Conservation (phyloP, 2,329 filamentous ascomycete genomes). For the Clonostachys sp. region DNA sequence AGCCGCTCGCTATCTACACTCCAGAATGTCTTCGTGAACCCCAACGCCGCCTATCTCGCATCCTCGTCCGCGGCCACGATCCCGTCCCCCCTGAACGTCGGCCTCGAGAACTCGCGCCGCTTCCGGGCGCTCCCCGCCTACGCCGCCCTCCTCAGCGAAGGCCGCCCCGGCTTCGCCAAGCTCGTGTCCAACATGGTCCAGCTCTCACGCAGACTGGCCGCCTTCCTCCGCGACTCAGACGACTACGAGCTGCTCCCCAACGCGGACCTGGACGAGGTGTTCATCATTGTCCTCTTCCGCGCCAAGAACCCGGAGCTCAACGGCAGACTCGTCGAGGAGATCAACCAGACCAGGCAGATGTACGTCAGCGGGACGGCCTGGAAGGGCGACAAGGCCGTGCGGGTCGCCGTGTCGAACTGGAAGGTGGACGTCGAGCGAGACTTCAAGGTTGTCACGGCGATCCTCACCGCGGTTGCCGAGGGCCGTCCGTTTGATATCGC, state of each 20-base stretch:
- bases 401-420: constrained; percentile 89
- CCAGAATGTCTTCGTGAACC: constrained; percentile 68
- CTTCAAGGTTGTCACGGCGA: constrained; percentile 55
- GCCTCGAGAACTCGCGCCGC: constrained; percentile 85
- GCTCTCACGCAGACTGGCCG: constrained; percentile 64
- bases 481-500: constrained; percentile 15
- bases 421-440: constrained; percentile 67
- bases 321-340: constrained; percentile 57
- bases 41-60: constrained; percentile 77
- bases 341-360: constrained; percentile 70
- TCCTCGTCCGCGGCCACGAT: constrained; percentile 37
- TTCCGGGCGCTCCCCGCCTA: constrained; percentile 92
- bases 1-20: constrained; percentile 58
- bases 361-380: constrained; percentile 82
- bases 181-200: constrained; percentile 71
- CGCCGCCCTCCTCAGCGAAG: constrained; percentile 71
- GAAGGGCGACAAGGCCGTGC: constrained; percentile 67
- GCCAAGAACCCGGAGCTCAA: constrained; percentile 64
- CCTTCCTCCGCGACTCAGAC: constrained; percentile 54
- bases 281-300: constrained; percentile 71
- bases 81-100: constrained; percentile 80
- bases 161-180: constrained; percentile 59
- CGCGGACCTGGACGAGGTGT: constrained; percentile 42
- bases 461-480: constrained; percentile 49
- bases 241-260: constrained; percentile 64